Evolutionary conservation across 176 grass and related monocot genomes (phyloP).

Genomic region (Elymus sibiricus): DNA sequence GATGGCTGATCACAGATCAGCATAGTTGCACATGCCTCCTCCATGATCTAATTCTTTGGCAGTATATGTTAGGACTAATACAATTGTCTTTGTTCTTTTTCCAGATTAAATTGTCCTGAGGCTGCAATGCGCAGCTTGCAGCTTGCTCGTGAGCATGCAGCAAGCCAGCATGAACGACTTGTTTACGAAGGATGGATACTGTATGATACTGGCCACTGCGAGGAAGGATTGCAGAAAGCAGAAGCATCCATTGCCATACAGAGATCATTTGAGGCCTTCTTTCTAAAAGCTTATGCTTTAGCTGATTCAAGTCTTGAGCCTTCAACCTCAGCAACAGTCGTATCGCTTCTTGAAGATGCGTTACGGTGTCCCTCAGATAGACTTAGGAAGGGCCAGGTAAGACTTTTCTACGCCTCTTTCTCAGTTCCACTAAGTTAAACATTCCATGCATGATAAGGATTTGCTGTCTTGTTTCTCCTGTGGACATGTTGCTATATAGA

Average conservation of each 20-base stretch:
- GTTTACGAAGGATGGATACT: constrained; percentile 16
- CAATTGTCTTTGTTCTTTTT: background rate
- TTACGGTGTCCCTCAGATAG: constrained; percentile 10
- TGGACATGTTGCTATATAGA: constrained; percentile 1
- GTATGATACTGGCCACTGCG: constrained; percentile 20
- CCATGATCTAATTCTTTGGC: background rate
- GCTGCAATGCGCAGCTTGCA: constrained; percentile 18
- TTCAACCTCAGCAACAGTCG: background rate
- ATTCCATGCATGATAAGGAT: background rate
- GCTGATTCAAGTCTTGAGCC: constrained; percentile 10
- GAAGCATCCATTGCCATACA: constrained; percentile 7
- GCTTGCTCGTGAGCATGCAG: constrained; percentile 7
- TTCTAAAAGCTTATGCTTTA: constrained; percentile 11
- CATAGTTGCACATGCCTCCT: constrained; percentile 13
- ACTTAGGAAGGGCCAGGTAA: constrained; percentile 11
- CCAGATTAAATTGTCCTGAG: constrained; percentile 17
- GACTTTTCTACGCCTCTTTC: background rate
- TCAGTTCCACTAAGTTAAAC: background rate
- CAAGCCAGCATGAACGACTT: constrained; percentile 9
- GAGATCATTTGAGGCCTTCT: background rate
- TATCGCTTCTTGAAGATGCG: constrained; percentile 20
- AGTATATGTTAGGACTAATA: background rate
- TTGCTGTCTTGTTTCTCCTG: background rate
- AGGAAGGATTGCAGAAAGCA: constrained; percentile 16
- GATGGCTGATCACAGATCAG: background rate